Evolutionary conservation across 2,329 filamentous ascomycete genomes (phyloP).

Genomic region (Alternaria gaisen): DNA sequence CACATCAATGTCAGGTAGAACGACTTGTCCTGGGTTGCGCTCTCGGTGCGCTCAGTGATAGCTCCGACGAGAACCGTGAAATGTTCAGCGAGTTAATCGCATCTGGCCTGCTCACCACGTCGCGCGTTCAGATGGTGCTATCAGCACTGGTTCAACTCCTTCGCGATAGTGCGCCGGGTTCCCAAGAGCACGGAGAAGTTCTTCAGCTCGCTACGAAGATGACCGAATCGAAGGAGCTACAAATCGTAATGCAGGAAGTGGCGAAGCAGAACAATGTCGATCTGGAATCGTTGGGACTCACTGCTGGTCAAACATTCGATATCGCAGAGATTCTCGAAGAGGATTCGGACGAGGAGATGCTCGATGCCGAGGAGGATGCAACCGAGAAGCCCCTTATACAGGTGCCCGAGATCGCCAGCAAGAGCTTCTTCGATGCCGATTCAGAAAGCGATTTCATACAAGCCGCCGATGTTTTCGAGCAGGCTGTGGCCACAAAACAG

Average conservation of each 20-base stretch:
- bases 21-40: constrained; percentile 77
- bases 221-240: constrained; percentile 36
- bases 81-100: constrained; percentile 70
- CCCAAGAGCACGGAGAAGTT: constrained; percentile 41
- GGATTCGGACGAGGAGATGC: constrained; percentile 60
- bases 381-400: constrained; percentile 22
- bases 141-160: constrained; percentile 69
- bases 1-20: constrained; percentile 72
- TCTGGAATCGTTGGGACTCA: constrained; percentile 67
- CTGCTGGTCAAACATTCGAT: constrained; percentile 28
- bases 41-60: constrained; percentile 52
- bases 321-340: constrained; percentile 15
- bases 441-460: constrained; percentile 40
- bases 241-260: constrained; percentile 71
- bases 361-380: constrained; percentile 59
- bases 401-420: constrained; percentile 36
- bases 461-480: constrained; percentile 39
- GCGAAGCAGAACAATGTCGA: constrained; percentile 75
- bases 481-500: constrained; percentile 35
- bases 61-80: constrained; percentile 28
- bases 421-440: constrained; percentile 37
- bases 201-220: constrained; percentile 45
- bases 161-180: constrained; percentile 31
- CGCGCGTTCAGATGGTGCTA: constrained; percentile 71
- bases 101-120: constrained; percentile 67